These are phyloP conservation scores for Microdochium bolleyi DNA, from an alignment of 2,329 filamentous ascomycete species.

Conservation along the genomic window DNA sequence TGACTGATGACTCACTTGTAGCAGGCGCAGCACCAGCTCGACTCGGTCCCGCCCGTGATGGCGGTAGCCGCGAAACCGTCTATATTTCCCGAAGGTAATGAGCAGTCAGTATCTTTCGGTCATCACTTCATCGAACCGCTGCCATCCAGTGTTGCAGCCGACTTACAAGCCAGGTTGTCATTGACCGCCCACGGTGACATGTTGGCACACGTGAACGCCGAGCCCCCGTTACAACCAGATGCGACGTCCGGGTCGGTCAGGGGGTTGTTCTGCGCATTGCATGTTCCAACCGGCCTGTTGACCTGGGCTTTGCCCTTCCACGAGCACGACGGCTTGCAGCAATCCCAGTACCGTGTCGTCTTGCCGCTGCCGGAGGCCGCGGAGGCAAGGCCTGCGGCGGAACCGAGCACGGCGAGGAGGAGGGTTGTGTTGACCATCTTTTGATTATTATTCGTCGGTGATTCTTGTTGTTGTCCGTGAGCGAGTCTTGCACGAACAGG, in stretches of 20 bases:
- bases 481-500: too few relatives aligned
- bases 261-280: conserved; percentile 34
- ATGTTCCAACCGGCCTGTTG: conserved; percentile 31
- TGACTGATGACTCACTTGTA: conserved; percentile 37
- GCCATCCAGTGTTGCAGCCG: too few relatives aligned
- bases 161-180: conserved; percentile 32
- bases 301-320: conserved; percentile 39
- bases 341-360: conserved; percentile 36
- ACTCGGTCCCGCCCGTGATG: conserved; percentile 35
- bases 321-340: conserved; percentile 49
- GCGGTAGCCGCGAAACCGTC: conserved; percentile 45
- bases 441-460: too few relatives aligned
- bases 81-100: background rate
- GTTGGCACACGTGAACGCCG: conserved; percentile 41
- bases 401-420: background rate
- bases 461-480: too few relatives aligned
- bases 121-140: too few relatives aligned
- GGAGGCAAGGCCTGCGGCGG: background rate
- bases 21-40: conserved; percentile 46
- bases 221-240: conserved; percentile 39
- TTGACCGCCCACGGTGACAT: conserved; percentile 45
- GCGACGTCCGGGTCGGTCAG: conserved; percentile 30
- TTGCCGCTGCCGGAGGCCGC: conserved; percentile 12
- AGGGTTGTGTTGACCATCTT: too few relatives aligned
- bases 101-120: background rate